phyloP scores from a whole-genome alignment of 2,329 filamentous ascomycete species.

The Verticillium nonalfalfae region DNA sequence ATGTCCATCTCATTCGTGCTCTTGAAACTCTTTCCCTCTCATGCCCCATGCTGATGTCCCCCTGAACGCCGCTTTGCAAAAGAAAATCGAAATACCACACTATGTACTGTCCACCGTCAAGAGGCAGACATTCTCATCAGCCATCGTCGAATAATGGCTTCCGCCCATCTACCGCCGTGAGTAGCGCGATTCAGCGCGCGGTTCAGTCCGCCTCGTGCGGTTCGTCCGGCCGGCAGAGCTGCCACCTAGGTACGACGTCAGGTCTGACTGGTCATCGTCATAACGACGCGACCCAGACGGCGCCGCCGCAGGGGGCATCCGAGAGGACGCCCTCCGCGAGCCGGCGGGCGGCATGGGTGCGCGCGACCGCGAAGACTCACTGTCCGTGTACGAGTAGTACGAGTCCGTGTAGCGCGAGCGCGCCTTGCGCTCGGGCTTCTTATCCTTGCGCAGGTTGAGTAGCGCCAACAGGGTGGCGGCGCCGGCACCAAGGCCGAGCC shows the following conservation, averaged over 20 bases:
- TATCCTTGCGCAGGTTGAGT: constrained; percentile 45
- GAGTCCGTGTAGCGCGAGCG: constrained; percentile 44
- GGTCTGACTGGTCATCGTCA: constrained; percentile 5
- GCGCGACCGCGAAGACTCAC: constrained; percentile 33
- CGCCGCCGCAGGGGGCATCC: neutral
- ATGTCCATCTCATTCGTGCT: neutral
- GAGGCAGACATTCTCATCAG: neutral
- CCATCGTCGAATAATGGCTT: neutral
- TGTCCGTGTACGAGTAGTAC: constrained; percentile 47
- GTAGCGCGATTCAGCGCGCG: constrained; percentile 16
- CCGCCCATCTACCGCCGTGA: constrained; percentile 18
- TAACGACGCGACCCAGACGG: neutral
- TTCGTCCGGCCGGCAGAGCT: constrained; percentile 38
- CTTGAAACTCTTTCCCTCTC: neutral
- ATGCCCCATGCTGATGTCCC: neutral
- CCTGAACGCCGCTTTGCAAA: neutral
- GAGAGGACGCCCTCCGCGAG: neutral
- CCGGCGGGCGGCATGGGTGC: neutral
- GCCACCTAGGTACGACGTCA: constrained; percentile 29
- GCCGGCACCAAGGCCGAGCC: constrained; percentile 46
- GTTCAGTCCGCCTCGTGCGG: constrained; percentile 10
- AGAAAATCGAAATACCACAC: neutral
- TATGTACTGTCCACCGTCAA: neutral
- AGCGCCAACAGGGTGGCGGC: constrained; percentile 46
- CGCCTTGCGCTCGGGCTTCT: constrained; percentile 33